Evolutionary conservation across 371 early-diverging fungal species (phyloP), one percentile per base, ranked within the genome.

Genomic region (Phascolomyces articulosus): DNA sequence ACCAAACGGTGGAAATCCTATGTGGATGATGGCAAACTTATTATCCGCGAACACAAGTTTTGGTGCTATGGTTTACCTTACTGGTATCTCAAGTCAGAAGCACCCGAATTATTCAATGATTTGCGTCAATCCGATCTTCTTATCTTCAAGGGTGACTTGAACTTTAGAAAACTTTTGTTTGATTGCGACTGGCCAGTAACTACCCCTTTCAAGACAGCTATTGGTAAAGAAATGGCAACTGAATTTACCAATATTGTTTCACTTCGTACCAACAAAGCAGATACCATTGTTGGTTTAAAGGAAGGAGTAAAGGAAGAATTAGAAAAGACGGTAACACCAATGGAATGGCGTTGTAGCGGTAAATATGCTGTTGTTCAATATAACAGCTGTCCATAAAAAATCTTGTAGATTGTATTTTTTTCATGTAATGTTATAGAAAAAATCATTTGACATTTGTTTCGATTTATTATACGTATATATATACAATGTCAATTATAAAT

Each of bases 141-240:
- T 38, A 83, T 98, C 18, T 97, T 95, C 72, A 98, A 98, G 74
- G 98, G 98, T 31, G 98, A 98, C 68, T 72, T 98, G 67, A 98
- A 98, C 81, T 98, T 93, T 74, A 86, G 98, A 63, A 98, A 98
- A 72, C 79, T 96, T 20, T 88, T 92, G 4, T 93, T 93, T 77
- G 96, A 96, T 68, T 90, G 91, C 71, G 79, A 89, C 28, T 97
- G 95, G 94, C 87, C 89, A 0, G 77, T 85, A 0, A 87, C 89
- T 0, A 95, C 95, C 2, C 86, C 93, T 2, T 96, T 98, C 69
- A 70, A 56, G 28, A 85, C 87, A 11, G 96, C 96, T 0, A 89
- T 96, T 62, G 97, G 97, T 0, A 83, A 88, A 3, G 68, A 88
- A 34, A 72, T 83, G 51, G 84, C 77, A 40, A 55, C 69, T 1